phyloP scores from a whole-genome alignment of 352 stramenopile species.

The Phytophthora lateralis region DNA sequence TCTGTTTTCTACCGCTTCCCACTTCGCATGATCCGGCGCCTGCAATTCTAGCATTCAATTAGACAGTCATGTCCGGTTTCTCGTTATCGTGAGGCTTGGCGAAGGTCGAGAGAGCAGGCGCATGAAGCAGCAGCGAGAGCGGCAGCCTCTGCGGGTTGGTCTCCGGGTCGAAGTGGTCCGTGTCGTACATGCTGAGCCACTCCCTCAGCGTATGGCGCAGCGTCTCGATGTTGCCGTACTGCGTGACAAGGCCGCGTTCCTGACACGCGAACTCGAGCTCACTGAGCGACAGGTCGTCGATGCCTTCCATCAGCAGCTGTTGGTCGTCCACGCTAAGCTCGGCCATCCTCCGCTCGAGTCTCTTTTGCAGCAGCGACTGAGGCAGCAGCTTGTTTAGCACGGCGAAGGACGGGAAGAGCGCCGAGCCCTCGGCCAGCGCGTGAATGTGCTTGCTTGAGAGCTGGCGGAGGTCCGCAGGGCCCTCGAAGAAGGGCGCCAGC shows the following conservation, averaged over 20 bases:
- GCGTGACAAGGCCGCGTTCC: constrained; percentile 72
- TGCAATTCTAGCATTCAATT: background rate
- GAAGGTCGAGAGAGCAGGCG: constrained; percentile 65
- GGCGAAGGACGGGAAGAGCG: constrained; percentile 66
- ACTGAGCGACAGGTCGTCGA: constrained; percentile 73
- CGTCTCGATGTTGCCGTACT: constrained; percentile 69
- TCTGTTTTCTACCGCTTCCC: constrained; percentile 1
- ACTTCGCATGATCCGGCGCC: background rate
- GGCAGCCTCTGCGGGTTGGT: constrained; percentile 42
- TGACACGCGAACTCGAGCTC: constrained; percentile 88
- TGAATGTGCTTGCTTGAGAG: constrained; percentile 69
- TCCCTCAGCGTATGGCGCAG: constrained; percentile 57
- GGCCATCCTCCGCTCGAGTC: constrained; percentile 57
- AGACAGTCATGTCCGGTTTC: constrained; percentile 24
- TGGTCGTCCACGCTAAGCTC: constrained; percentile 78
- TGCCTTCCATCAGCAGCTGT: constrained; percentile 68
- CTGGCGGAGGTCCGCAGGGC: constrained; percentile 46
- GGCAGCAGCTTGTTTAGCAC: constrained; percentile 55
- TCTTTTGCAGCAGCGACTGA: constrained; percentile 43
- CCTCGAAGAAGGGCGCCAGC: constrained; percentile 71
- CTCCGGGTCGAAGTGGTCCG: constrained; percentile 41
- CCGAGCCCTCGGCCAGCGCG: constrained; percentile 54
- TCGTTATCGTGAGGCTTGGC: constrained; percentile 15
- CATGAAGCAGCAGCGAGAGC: constrained; percentile 74
- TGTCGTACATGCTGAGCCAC: constrained; percentile 83